These are phyloP conservation scores for Mycosphaerella arachidis DNA, from an alignment of 2,329 filamentous ascomycete species.

Conservation along the genomic window DNA sequence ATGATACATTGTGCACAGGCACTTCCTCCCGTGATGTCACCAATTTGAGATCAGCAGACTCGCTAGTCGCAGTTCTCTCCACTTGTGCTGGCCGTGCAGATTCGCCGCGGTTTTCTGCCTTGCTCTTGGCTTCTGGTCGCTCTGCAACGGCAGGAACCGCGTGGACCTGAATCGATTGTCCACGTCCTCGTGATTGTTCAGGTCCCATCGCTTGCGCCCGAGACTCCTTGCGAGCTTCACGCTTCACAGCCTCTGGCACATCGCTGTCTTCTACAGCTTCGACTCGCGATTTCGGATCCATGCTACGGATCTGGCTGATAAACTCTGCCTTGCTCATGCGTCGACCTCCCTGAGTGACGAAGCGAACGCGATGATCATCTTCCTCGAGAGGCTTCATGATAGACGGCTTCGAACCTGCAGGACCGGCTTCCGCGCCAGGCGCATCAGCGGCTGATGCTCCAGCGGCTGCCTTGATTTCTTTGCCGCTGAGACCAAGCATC, in stretches of 20 bases:
- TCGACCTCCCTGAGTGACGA: conserved; percentile 67
- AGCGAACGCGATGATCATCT: conserved; percentile 69
- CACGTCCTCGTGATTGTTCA: not conserved
- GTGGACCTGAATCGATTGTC: conserved; percentile 3
- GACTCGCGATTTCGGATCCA: conserved; percentile 62
- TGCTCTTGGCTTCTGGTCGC: conserved; percentile 17
- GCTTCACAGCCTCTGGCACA: conserved; percentile 45
- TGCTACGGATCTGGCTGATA: conserved; percentile 65
- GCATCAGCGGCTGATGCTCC: conserved; percentile 11
- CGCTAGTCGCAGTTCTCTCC: conserved; percentile 38
- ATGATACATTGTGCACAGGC: conserved; percentile 44
- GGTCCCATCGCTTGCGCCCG: conserved; percentile 28
- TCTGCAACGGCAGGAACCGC: conserved; percentile 24
- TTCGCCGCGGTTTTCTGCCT: not conserved
- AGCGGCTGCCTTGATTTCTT: conserved; percentile 26
- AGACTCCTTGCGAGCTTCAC: conserved; percentile 42
- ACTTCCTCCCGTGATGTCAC: conserved; percentile 45
- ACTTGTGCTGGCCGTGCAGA: conserved; percentile 19
- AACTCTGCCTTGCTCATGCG: conserved; percentile 80
- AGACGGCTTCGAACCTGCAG: conserved; percentile 3
- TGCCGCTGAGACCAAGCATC: conserved; percentile 44
- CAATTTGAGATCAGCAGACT: conserved; percentile 40
- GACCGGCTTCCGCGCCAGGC: conserved; percentile 13
- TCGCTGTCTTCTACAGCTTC: conserved; percentile 46
- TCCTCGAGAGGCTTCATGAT: conserved; percentile 40